Conservation (phyloP, 2,329 filamentous ascomycete genomes). For the Pseudopyricularia cyperi region DNA sequence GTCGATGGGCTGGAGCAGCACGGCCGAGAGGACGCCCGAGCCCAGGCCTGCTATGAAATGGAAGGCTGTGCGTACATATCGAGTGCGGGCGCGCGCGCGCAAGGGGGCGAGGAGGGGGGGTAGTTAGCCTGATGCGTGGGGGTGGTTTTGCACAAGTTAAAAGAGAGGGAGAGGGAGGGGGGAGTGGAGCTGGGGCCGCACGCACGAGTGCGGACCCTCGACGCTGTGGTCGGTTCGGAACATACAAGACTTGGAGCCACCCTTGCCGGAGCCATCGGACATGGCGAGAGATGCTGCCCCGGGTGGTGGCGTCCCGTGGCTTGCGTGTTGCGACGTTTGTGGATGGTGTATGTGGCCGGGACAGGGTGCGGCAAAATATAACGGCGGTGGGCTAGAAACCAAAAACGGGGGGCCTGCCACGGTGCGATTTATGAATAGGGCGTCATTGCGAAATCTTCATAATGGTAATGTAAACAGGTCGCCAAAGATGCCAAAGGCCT, state of each 20-base stretch:
- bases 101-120: too few relatives aligned
- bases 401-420: too few relatives aligned
- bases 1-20: conserved; percentile 88
- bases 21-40: conserved; percentile 77
- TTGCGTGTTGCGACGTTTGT: not conserved
- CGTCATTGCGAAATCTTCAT: too few relatives aligned
- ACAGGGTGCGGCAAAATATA: too few relatives aligned
- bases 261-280: conserved; percentile 19
- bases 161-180: not conserved
- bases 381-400: too few relatives aligned
- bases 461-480: too few relatives aligned
- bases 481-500: too few relatives aligned
- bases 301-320: not conserved
- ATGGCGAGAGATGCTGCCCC: conserved; percentile 10
- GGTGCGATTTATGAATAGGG: too few relatives aligned
- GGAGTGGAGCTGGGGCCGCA: too few relatives aligned
- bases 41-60: conserved; percentile 83
- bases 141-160: not conserved
- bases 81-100: too few relatives aligned
- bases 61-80: conserved; percentile 50
- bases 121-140: conserved; percentile 3
- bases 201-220: too few relatives aligned
- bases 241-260: conserved; percentile 19
- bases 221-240: conserved; percentile 2
- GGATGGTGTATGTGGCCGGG: not conserved